Evolutionary conservation across 2,329 filamentous ascomycete genomes (phyloP).

Genomic region (Fusarium sp.): DNA sequence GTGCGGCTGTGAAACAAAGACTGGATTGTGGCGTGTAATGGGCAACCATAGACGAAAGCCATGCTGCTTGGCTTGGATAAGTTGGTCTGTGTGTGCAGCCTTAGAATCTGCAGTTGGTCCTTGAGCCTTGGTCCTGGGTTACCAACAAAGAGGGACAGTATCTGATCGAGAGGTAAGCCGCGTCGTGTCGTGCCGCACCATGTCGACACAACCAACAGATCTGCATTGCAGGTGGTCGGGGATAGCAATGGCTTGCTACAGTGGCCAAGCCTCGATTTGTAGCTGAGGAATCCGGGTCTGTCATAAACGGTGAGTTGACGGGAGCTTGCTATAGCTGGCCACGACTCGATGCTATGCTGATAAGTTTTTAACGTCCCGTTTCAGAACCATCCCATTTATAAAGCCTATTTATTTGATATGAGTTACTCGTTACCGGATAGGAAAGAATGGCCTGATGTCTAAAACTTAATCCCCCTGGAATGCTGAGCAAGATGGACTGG

Average conservation of each 20-base stretch:
- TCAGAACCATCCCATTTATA: background rate
- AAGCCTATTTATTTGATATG: constrained; percentile 8
- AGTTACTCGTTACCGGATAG: background rate
- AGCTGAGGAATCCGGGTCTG: constrained; percentile 8
- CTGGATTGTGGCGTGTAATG: constrained; percentile 28
- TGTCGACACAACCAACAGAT: constrained; percentile 30
- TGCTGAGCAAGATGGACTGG: constrained; percentile 10
- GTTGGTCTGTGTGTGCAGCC: background rate
- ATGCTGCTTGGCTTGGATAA: background rate
- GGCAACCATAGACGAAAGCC: constrained; percentile 22
- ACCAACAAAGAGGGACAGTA: constrained; percentile 18
- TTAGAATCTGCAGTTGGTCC: constrained; percentile 14
- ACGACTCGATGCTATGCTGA: background rate
- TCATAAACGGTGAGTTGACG: constrained; percentile 12
- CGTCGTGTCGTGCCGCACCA: constrained; percentile 24
- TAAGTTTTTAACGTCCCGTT: constrained; percentile 12
- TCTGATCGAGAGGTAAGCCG: constrained; percentile 33
- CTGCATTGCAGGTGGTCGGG: constrained; percentile 12
- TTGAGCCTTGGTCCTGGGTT: constrained; percentile 20
- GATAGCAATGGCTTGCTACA: constrained; percentile 2
- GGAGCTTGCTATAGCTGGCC: background rate
- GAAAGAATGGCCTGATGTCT: constrained; percentile 9
- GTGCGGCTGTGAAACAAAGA: constrained; percentile 14
- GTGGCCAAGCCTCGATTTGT: constrained; percentile 1
- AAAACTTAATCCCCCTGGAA: constrained; percentile 31